Evolutionary conservation across 2,329 filamentous ascomycete species (phyloP).

Genomic region (Microsporum canis): DNA sequence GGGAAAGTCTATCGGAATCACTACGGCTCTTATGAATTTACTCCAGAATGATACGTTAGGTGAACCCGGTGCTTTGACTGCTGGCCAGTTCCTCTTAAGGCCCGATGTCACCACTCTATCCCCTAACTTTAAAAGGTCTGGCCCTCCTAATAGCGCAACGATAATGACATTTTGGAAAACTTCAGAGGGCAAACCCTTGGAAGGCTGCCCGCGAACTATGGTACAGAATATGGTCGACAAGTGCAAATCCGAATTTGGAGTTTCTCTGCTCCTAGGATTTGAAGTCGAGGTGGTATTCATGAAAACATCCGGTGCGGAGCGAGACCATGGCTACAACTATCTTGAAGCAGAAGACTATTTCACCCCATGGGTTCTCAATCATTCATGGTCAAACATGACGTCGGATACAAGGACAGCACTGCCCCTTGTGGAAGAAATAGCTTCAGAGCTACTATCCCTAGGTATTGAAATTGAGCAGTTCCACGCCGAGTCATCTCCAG

Average conservation of each 20-base stretch:
- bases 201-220: conserved; percentile 55
- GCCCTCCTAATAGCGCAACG: conserved; percentile 47
- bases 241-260: conserved; percentile 40
- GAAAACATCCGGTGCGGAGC: conserved; percentile 30
- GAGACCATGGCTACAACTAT: neutral
- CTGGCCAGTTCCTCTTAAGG: conserved; percentile 55
- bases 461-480: conserved; percentile 60
- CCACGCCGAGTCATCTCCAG: conserved; percentile 60
- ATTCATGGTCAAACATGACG: conserved; percentile 60
- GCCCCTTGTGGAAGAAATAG: conserved; percentile 54
- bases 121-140: neutral
- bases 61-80: conserved; percentile 42
- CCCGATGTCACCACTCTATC: conserved; percentile 56
- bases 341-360: conserved; percentile 22
- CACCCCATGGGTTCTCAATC: conserved; percentile 47
- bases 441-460: conserved; percentile 46
- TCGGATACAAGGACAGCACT: conserved; percentile 48
- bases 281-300: conserved; percentile 73
- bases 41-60: conserved; percentile 54
- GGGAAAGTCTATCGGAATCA: conserved; percentile 47
- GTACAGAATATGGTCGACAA: conserved; percentile 45
- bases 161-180: conserved; percentile 57
- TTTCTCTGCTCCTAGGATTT: conserved; percentile 60
- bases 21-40: conserved; percentile 53
- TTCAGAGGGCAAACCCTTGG: conserved; percentile 40